Base-by-base conservation (phyloP, 208 protist genomes). In the Acanthamoeba healyi region DNA sequence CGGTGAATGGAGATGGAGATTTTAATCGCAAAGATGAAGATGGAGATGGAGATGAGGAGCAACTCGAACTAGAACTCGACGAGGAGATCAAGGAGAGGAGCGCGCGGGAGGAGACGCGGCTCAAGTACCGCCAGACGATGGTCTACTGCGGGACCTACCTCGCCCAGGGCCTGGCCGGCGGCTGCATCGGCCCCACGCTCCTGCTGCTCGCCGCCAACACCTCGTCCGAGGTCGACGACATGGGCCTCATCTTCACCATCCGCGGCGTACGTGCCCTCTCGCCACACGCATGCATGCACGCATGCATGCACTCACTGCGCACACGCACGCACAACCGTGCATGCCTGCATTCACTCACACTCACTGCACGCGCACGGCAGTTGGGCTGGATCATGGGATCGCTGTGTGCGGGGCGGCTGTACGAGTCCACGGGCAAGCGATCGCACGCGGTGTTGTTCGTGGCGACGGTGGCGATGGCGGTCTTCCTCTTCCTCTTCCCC, bases 61-160 rank as follows among this genome's bases (percentile, higher is more conserved):
- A 22, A 77, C 26, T 32, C 12, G 29, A 10, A n/a, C 32, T n/a
- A 77, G 67, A 7, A 32, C 36, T 77, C 67, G 67, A 38, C 24
- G 38, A 44, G 6, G 67, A 77, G 67, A 77, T 77, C 17, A 34
- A 2, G 22, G 67, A 77, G 67, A 36, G 67, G 34, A 77, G 34
- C 34, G 26, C 29, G 26, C 67, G 32, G 5, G 29, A 77, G 34
- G 67, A 77, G 17, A 77, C 9, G 67, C 67, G 38, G 38, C 67
- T 77, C 34, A 77, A 77, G 67, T 77, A 77, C 38, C 26, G 32
- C 15, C 67, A 77, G 32, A 77, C 67, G 67, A 77, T 77, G 67
- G 67, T 77, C 67, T 77, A 77, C 67, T 77, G 67, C 67, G 67
- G 67, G 67, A 77, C 67, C 34, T 77, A 77, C 67, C 32, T 77